Evolutionary conservation across 2,329 filamentous ascomycete genomes (phyloP), one percentile per base, ranked within the genome.

Genomic region (Mollisiaceae sp.): DNA sequence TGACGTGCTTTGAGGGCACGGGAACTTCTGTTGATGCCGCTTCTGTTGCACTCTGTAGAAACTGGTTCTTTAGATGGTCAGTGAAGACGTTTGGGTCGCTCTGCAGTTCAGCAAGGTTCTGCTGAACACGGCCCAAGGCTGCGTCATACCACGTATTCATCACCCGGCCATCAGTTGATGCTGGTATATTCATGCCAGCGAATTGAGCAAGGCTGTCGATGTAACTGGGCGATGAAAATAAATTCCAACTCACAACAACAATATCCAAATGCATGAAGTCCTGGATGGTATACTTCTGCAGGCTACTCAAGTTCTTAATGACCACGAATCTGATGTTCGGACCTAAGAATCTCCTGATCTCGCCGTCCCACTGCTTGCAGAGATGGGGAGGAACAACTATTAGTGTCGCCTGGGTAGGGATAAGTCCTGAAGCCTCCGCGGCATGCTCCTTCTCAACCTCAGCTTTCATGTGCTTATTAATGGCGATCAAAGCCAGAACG

Each of bases 341-440:
- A 24, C n/a, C 24, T 32, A 70, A 54, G 71, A 84, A 87, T 59
- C 84, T 84, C 2, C 70, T 57, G 15, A 86, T 81, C 67, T 91
- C 88, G 0, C 75, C 72, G 9, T 73, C 71, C 89, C 89, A 91
- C 71, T 91, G 89, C 6, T 78, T 71, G 1, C 83, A 75, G 5
- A 91, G 77, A 58, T 85, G 82, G 0, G 74, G 66, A 0, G 88
- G 88, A 8, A 86, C 84, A 0, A 91, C 73, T 35, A 90, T 82
- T 2, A 91, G 73, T 0, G 87, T 90, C 4, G 86, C 88, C 18
- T 83, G 81, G 0, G 82, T 76, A 0, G 82, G 74, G 18, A 76
- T 71, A 8, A 22, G 36, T 2, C 39, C 35, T 24, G 39, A 54
- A 39, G 54, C 8, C 2, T 41, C 14, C 32, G 18, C 12, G 32